A percentile compares a stretch with the other conserved stretches of the same genome.
These are phyloP conservation scores for Dalbergia oliveri DNA, from an alignment of 306 rosid species.

Conservation along the genomic window DNA sequence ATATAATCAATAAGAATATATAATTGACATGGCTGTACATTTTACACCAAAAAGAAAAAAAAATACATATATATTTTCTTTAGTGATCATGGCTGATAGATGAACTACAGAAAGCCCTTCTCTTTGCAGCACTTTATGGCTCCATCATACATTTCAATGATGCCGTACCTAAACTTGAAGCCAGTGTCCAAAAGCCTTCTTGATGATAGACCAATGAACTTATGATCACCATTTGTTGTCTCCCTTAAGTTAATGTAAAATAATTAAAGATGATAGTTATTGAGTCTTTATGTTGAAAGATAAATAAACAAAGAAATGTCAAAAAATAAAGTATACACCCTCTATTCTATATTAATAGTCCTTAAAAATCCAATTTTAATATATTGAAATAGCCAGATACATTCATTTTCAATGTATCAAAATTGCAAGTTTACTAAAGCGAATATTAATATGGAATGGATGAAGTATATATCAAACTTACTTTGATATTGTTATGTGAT, in stretches of 20 bases:
- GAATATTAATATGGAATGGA: too few relatives aligned
- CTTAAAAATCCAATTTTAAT: too few relatives aligned
- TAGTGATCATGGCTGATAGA: not conserved
- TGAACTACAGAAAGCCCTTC: constrained; percentile 50
- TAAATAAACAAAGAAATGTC: not conserved
- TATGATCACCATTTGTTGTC: constrained; percentile 9
- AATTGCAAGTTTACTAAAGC: too few relatives aligned
- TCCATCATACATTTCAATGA: constrained; percentile 57
- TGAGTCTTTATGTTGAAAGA: not conserved
- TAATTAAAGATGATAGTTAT: not conserved
- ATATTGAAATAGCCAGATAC: too few relatives aligned
- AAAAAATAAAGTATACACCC: too few relatives aligned
- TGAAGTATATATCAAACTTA: too few relatives aligned
- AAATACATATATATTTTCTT: not conserved
- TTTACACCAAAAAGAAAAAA: too few relatives aligned
- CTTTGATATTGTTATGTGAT: constrained; percentile 48
- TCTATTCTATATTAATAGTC: too few relatives aligned
- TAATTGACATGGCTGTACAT: not conserved
- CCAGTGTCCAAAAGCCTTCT: constrained; percentile 56
- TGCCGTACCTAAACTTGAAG: constrained; percentile 51
- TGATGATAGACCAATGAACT: constrained; percentile 49
- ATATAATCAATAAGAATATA: too few relatives aligned
- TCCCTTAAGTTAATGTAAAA: constrained; percentile 32
- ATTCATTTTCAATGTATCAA: too few relatives aligned
- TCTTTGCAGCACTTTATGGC: constrained; percentile 60